These are phyloP conservation scores for Aspergillus sp. DNA, from an alignment of 2,329 filamentous ascomycete genomes.

Conservation along the genomic window DNA sequence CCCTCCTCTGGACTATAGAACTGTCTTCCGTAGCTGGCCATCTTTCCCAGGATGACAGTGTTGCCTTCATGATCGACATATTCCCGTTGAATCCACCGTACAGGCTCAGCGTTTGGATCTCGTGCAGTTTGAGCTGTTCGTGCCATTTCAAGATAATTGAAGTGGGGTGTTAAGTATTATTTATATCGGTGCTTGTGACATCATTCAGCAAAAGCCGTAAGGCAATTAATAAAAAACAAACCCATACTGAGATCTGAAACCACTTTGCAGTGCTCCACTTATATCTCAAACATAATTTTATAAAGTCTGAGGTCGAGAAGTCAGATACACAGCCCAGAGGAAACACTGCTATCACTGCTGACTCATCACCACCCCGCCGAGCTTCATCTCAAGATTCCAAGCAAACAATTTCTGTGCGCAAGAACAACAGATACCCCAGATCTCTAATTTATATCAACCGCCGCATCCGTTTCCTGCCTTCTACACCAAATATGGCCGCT, in stretches of 20 bases:
- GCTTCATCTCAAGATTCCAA: not conserved
- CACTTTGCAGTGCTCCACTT: not conserved
- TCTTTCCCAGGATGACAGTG: too few relatives aligned
- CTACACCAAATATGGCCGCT: conserved; percentile 21
- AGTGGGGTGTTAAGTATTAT: too few relatives aligned
- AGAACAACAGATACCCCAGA: not conserved
- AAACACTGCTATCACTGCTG: not conserved
- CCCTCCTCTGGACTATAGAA: too few relatives aligned
- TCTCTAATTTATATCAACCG: not conserved
- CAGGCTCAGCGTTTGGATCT: too few relatives aligned
- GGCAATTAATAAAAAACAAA: not conserved
- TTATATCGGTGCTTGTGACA: too few relatives aligned
- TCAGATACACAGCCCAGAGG: too few relatives aligned
- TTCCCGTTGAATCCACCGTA: too few relatives aligned
- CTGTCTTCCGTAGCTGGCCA: too few relatives aligned
- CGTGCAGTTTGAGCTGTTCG: too few relatives aligned
- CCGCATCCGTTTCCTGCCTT: not conserved
- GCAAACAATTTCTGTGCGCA: not conserved
- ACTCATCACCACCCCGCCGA: not conserved
- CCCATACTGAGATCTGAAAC: not conserved
- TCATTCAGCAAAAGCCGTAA: too few relatives aligned
- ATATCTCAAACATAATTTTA: not conserved
- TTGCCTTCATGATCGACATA: too few relatives aligned
- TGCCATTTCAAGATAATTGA: too few relatives aligned
- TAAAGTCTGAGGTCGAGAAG: not conserved